These are phyloP conservation scores for Debaryomyces fabryi DNA, from an alignment of 1,139 yeast genomes.

Conservation along the genomic window DNA sequence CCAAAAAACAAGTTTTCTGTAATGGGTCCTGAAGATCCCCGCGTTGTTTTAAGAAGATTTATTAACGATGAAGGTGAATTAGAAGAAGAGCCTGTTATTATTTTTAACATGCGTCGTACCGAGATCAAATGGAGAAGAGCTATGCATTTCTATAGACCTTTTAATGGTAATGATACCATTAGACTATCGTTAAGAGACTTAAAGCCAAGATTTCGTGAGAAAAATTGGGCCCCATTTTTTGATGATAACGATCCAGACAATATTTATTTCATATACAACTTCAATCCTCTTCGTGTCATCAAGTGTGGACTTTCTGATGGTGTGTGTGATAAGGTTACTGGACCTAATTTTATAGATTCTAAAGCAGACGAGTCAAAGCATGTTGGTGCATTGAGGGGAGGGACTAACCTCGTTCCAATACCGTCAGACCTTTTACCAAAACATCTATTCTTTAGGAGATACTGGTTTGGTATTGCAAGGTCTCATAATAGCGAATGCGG, in stretches of 20 bases:
- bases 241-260: constrained; percentile 12
- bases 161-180: constrained; percentile 10
- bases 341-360: constrained; percentile 17
- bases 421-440: constrained; percentile 8
- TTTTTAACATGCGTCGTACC: constrained; percentile 17
- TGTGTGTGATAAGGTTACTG: constrained; percentile 17
- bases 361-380: constrained; percentile 15
- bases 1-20: constrained; percentile 12
- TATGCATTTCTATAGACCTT: constrained; percentile 18
- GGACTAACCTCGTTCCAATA: constrained; percentile 19
- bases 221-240: constrained; percentile 20
- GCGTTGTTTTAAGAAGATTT: constrained; percentile 14
- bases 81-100: constrained; percentile 17
- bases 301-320: constrained; percentile 20
- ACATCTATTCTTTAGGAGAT: constrained; percentile 9
- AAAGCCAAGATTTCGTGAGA: constrained; percentile 16
- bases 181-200: constrained; percentile 10
- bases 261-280: constrained; percentile 22
- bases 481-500: constrained; percentile 18
- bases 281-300: constrained; percentile 21
- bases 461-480: constrained; percentile 21
- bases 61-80: constrained; percentile 10
- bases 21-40: constrained; percentile 20
- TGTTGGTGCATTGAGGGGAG: constrained; percentile 23
- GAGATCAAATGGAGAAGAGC: constrained; percentile 16